Conservation (phyloP, 2,329 filamentous ascomycete genomes). For the Xylaria sp. region DNA sequence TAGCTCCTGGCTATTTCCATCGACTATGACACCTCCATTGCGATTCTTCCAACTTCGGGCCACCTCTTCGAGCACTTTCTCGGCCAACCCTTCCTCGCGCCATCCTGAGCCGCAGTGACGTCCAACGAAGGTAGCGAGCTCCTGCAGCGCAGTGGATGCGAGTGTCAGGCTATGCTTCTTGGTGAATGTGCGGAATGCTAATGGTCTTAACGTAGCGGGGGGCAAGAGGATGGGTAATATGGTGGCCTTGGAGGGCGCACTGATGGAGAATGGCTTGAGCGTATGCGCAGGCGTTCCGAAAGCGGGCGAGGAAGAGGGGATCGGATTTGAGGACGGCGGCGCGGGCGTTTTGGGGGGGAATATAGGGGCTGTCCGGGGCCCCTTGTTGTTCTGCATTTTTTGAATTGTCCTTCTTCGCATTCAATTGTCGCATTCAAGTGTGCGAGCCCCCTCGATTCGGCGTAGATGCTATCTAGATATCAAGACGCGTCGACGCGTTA, state of each 20-base stretch:
- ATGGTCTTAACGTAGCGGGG: conserved; percentile 83
- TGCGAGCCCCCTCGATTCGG: too few species aligned
- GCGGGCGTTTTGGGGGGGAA: conserved; percentile 53
- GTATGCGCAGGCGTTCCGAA: conserved; percentile 89
- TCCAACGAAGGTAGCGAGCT: conserved; percentile 88
- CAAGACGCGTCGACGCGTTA: conserved; percentile 48
- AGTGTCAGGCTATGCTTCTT: conserved; percentile 97
- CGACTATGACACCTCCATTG: conserved; percentile 89
- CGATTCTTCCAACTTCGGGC: conserved; percentile 91
- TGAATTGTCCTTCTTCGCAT: background rate
- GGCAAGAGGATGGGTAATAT: conserved; percentile 92
- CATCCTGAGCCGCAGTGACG: conserved; percentile 95
- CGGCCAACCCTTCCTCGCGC: conserved; percentile 93
- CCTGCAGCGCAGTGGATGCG: conserved; percentile 84
- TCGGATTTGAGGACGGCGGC: conserved; percentile 61
- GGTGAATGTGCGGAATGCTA: conserved; percentile 95
- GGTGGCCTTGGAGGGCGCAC: conserved; percentile 62
- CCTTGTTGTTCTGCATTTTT: conserved; percentile 45
- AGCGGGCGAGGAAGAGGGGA: conserved; percentile 89
- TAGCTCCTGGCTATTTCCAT: conserved; percentile 79
- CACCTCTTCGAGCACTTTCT: conserved; percentile 90
- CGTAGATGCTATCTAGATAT: too few species aligned
- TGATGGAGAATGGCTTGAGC: conserved; percentile 70
- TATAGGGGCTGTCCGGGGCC: conserved; percentile 50
- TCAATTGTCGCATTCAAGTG: background rate